Conservation (phyloP, 176 grass and related monocot species). For the Echinochloa phyllopogon region DNA sequence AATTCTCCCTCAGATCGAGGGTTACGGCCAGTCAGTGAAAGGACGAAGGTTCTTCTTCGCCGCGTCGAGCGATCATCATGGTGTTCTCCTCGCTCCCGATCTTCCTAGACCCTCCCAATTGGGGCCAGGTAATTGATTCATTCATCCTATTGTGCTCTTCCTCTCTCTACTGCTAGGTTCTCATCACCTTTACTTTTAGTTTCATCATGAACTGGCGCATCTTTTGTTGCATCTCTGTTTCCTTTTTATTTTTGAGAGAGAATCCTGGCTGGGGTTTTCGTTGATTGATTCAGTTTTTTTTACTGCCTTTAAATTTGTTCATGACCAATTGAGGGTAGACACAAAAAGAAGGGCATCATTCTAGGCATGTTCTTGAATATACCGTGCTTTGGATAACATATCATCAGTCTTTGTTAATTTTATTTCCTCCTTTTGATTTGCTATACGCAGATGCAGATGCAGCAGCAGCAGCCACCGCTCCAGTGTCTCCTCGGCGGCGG, state of each 20-base stretch:
- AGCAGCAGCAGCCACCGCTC: conserved; percentile 65
- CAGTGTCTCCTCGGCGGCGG: conserved; percentile 51
- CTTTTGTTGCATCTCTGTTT: not conserved
- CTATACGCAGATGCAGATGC: conserved; percentile 38
- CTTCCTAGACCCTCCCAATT: conserved; percentile 89
- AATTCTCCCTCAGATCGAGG: not conserved
- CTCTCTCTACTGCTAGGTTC: not conserved
- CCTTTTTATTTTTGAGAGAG: not conserved
- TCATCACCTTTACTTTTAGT: not conserved
- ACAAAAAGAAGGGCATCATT: conserved; percentile 26
- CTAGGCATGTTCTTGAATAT: conserved; percentile 74
- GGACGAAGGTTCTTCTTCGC: conserved; percentile 27
- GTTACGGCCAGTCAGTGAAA: conserved; percentile 8
- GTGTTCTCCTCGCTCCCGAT: conserved; percentile 91
- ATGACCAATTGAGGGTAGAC: not conserved
- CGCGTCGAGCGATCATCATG: conserved; percentile 48
- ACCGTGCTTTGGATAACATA: conserved; percentile 45
- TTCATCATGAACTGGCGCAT: not conserved
- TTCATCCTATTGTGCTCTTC: not conserved
- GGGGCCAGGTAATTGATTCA: conserved; percentile 74
- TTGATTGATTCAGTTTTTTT: conserved; percentile 38
- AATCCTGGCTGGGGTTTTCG: not conserved
- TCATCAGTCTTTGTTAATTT: not conserved
- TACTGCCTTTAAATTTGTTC: conserved; percentile 3
- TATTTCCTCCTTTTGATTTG: conserved; percentile 16